These are phyloP conservation scores for Oehlia diaphana DNA, from an alignment of 192 early-diverging fungal genomes.

Conservation along the genomic window DNA sequence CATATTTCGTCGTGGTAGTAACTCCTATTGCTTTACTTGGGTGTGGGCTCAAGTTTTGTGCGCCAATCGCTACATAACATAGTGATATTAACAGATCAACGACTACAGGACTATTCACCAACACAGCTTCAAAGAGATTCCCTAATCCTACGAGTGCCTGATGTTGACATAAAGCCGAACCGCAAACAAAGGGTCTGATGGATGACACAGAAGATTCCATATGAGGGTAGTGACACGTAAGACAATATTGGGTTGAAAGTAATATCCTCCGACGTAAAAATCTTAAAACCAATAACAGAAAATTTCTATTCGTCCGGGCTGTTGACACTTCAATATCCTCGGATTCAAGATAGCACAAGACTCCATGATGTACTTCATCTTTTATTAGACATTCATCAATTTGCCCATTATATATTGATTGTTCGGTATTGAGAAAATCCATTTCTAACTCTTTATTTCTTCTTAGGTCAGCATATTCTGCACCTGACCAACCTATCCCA, in stretches of 20 bases:
- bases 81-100: slow-evolving; percentile 49
- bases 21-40: slow-evolving; percentile 37
- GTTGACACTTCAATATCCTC: slow-evolving; percentile 3
- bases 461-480: slow-evolving; percentile 28
- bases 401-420: background rate
- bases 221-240: slow-evolving; percentile 42
- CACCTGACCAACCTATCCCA: slow-evolving; percentile 33
- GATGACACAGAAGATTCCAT: slow-evolving; percentile 32
- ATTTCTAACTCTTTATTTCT: background rate
- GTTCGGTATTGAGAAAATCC: slow-evolving; percentile 20
- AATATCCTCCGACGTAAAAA: slow-evolving; percentile 42
- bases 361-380: slow-evolving; percentile 19
- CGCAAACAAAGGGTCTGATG: slow-evolving; percentile 50
- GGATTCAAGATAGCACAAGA: slow-evolving; percentile 30
- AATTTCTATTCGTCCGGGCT: slow-evolving; percentile 34
- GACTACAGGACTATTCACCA: slow-evolving; percentile 41
- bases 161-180: slow-evolving; percentile 41
- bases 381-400: slow-evolving; percentile 25
- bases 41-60: slow-evolving; percentile 31
- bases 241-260: slow-evolving; percentile 39
- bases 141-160: slow-evolving; percentile 47
- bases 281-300: slow-evolving; percentile 39
- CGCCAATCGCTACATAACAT: slow-evolving; percentile 39
- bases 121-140: slow-evolving; percentile 43
- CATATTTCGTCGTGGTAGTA: slow-evolving; percentile 12